Conservation (phyloP, 78 protist genomes). For the Anaeramoeba flamelloides region DNA sequence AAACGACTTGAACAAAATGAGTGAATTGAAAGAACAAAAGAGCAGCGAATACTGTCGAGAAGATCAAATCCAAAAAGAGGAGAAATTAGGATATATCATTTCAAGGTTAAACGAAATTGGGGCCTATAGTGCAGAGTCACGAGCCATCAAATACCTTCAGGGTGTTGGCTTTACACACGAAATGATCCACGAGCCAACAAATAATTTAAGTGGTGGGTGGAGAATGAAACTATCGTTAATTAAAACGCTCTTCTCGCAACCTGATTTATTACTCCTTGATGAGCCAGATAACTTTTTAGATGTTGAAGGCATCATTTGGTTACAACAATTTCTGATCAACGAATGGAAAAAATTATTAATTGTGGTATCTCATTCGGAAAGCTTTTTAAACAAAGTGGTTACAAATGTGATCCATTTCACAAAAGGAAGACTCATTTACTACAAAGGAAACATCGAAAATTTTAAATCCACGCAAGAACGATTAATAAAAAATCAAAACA, state of each 20-base stretch:
- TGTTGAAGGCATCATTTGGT: slow-evolving; percentile 64
- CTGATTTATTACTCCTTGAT: slow-evolving; percentile 75
- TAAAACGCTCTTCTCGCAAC: slow-evolving; percentile 69
- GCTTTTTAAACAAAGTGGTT: slow-evolving; percentile 65
- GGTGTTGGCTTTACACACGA: slow-evolving; percentile 63
- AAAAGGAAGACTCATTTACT: slow-evolving; percentile 31
- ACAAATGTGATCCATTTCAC: slow-evolving; percentile 60
- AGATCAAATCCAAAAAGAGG: slow-evolving; percentile 7
- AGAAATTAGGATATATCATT: slow-evolving; percentile 25
- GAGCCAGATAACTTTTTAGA: slow-evolving; percentile 89
- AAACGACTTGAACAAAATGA: slow-evolving; percentile 1
- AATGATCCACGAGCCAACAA: slow-evolving; percentile 31
- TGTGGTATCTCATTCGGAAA: slow-evolving; percentile 57
- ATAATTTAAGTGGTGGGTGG: slow-evolving; percentile 80
- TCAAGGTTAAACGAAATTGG: slow-evolving; percentile 49
- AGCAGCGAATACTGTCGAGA: slow-evolving; percentile 13
- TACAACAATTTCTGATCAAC: slow-evolving; percentile 49
- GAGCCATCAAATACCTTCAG: slow-evolving; percentile 55
- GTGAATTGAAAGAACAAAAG: slow-evolving; percentile 13
- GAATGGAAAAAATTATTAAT: slow-evolving; percentile 40
- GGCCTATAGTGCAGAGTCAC: slow-evolving; percentile 37
- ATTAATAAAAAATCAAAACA: no score
- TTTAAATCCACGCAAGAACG: slow-evolving; percentile 54
- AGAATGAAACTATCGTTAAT: slow-evolving; percentile 74
- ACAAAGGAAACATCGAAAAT: slow-evolving; percentile 57